These are phyloP conservation scores for Filobasidium floriforme DNA, from an alignment of 768 basidiomycete genomes.

Conservation along the genomic window DNA sequence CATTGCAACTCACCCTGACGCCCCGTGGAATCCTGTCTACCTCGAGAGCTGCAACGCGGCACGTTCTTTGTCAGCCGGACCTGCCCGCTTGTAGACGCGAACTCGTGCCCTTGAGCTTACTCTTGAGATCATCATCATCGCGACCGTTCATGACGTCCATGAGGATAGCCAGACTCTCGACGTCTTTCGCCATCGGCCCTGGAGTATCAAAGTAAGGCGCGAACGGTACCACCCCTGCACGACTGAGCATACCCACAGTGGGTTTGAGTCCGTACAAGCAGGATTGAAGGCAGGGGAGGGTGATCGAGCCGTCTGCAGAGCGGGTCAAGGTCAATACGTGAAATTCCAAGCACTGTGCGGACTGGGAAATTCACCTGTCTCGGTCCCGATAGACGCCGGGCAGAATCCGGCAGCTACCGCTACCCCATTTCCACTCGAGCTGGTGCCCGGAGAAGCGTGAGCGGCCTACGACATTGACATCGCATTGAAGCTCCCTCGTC, in stretches of 20 bases:
- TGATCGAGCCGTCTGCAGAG: slow-evolving; percentile 16
- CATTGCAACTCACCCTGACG: neutral
- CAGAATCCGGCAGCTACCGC: slow-evolving; percentile 22
- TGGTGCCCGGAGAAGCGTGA: slow-evolving; percentile 27
- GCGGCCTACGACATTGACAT: slow-evolving; percentile 23
- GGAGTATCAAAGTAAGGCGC: slow-evolving; percentile 18
- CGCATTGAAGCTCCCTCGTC: neutral
- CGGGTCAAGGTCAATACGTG: neutral
- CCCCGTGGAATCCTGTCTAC: slow-evolving; percentile 3
- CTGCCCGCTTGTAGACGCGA: neutral
- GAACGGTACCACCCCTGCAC: slow-evolving; percentile 18
- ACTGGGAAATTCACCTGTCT: slow-evolving; percentile 8
- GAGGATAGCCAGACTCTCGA: slow-evolving; percentile 20
- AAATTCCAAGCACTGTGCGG: too few relatives aligned
- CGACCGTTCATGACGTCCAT: slow-evolving; percentile 18
- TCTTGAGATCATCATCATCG: slow-evolving; percentile 5
- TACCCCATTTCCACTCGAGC: slow-evolving; percentile 19
- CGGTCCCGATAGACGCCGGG: slow-evolving; percentile 20
- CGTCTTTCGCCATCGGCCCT: slow-evolving; percentile 21
- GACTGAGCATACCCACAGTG: slow-evolving; percentile 26
- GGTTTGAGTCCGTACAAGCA: slow-evolving; percentile 31
- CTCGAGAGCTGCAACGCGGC: neutral
- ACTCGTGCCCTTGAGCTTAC: slow-evolving; percentile 2
- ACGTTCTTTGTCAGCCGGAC: neutral
- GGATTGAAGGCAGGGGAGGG: slow-evolving; percentile 23